phyloP scores from a whole-genome alignment of 2,329 filamentous ascomycete genomes.

The Aspergillus spinulosporus region DNA sequence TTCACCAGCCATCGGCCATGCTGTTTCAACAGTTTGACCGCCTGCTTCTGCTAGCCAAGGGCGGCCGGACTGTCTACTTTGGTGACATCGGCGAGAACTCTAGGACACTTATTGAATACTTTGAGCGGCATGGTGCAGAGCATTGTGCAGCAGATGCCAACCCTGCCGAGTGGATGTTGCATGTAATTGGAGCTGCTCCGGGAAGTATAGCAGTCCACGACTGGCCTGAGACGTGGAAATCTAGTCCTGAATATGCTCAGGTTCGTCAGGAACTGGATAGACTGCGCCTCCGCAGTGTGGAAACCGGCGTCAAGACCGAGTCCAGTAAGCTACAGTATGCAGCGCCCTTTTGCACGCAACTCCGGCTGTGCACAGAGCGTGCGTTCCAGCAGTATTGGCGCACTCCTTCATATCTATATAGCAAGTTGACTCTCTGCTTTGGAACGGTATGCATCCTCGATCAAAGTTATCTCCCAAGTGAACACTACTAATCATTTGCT shows the following conservation, averaged over 20 bases:
- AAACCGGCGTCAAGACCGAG: conserved; percentile 19
- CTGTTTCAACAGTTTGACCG: conserved; percentile 82
- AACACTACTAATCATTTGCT: background rate
- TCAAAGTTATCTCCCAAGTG: background rate
- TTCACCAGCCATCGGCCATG: conserved; percentile 92
- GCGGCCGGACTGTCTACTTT: conserved; percentile 69
- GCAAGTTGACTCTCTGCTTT: conserved; percentile 69
- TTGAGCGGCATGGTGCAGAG: conserved; percentile 63
- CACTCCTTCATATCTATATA: conserved; percentile 84
- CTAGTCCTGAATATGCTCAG: conserved; percentile 45
- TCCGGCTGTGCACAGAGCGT: conserved; percentile 66
- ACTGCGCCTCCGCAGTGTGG: conserved; percentile 45
- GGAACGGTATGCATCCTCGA: conserved; percentile 35
- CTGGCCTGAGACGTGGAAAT: conserved; percentile 65
- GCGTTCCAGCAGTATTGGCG: conserved; percentile 93
- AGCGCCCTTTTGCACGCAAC: conserved; percentile 57
- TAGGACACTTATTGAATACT: conserved; percentile 60
- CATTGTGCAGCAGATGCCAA: conserved; percentile 64
- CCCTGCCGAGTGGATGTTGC: conserved; percentile 73
- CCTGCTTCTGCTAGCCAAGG: conserved; percentile 63
- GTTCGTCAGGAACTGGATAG: background rate
- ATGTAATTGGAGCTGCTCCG: conserved; percentile 57
- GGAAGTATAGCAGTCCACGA: conserved; percentile 64
- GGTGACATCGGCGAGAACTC: conserved; percentile 65
- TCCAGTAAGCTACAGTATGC: conserved; percentile 41